phyloP scores from a whole-genome alignment of 2,329 filamentous ascomycete species.

The Mycosphaerella arachidis region DNA sequence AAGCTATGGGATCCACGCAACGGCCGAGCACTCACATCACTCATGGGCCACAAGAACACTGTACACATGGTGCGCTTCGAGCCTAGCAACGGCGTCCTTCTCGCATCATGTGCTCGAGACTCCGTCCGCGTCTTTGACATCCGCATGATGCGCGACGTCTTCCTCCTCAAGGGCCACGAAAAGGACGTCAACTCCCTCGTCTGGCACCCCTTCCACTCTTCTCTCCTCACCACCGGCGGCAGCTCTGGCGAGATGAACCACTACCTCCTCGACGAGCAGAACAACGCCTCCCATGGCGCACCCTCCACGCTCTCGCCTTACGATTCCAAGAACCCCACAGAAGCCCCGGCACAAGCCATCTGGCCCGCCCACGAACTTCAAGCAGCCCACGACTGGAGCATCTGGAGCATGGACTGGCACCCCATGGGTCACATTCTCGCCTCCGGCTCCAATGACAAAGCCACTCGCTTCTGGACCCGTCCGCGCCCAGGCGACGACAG shows the following conservation, averaged over 20 bases:
- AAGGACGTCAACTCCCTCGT: slow-evolving; percentile 90
- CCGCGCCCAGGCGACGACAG: slow-evolving; percentile 82
- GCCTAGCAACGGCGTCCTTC: slow-evolving; percentile 72
- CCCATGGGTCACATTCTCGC: slow-evolving; percentile 92
- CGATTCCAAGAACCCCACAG: slow-evolving; percentile 73
- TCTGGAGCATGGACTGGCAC: slow-evolving; percentile 98
- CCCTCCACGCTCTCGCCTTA: slow-evolving; percentile 73
- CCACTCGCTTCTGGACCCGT: slow-evolving; percentile 94
- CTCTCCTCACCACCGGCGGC: slow-evolving; percentile 83
- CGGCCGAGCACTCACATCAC: slow-evolving; percentile 81
- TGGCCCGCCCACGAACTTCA: slow-evolving; percentile 83
- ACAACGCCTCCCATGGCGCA: slow-evolving; percentile 66
- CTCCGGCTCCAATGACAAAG: slow-evolving; percentile 92
- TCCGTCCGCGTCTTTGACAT: slow-evolving; percentile 91
- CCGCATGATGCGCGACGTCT: slow-evolving; percentile 97
- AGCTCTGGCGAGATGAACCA: slow-evolving; percentile 86
- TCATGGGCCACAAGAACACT: slow-evolving; percentile 96
- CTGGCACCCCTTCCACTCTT: slow-evolving; percentile 91
- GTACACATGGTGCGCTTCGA: slow-evolving; percentile 93
- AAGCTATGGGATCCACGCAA: slow-evolving; percentile 98
- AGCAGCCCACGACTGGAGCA: slow-evolving; percentile 87
- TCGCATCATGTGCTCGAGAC: slow-evolving; percentile 90
- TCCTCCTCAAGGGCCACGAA: slow-evolving; percentile 86
- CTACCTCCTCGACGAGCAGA: slow-evolving; percentile 93
- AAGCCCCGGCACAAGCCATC: slow-evolving; percentile 81